Conservation (phyloP, 148 eudicot species). For the Spergularia marina region DNA sequence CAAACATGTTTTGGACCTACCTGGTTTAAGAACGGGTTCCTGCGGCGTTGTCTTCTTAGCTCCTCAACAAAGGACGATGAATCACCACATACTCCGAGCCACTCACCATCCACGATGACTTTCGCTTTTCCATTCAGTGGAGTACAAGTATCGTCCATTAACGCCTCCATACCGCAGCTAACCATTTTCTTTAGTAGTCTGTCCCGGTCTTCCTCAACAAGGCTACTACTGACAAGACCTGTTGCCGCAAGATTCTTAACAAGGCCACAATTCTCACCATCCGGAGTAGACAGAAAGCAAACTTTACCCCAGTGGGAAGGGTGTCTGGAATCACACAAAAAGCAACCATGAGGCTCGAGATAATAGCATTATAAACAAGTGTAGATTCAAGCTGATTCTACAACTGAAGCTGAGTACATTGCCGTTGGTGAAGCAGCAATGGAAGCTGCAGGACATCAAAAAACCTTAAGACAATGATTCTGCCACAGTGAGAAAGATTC, state of each 20-base stretch:
- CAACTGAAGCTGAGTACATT: too few relatives aligned
- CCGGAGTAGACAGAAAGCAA: conserved; percentile 86
- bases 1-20: conserved; percentile 27
- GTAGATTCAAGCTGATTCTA: too few relatives aligned
- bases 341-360: background rate
- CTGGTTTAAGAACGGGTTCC: conserved; percentile 54
- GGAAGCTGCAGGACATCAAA: background rate
- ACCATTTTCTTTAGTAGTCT: conserved; percentile 42
- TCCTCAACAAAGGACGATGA: conserved; percentile 58
- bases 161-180: conserved; percentile 62
- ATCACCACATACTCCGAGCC: conserved; percentile 76
- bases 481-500: background rate
- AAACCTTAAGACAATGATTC: background rate
- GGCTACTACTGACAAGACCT: conserved; percentile 65
- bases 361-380: background rate
- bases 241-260: conserved; percentile 84
- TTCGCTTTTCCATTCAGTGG: conserved; percentile 54
- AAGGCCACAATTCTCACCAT: conserved; percentile 95
- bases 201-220: conserved; percentile 29
- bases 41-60: conserved; percentile 57
- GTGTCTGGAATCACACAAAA: conserved; percentile 52
- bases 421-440: too few relatives aligned
- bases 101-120: conserved; percentile 76
- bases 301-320: conserved; percentile 99
- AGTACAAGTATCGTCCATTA: conserved; percentile 55